Evolutionary conservation across 495 filamentous ascomycete genomes (phyloP).

Genomic region (Aspergillus coremiiformis): DNA sequence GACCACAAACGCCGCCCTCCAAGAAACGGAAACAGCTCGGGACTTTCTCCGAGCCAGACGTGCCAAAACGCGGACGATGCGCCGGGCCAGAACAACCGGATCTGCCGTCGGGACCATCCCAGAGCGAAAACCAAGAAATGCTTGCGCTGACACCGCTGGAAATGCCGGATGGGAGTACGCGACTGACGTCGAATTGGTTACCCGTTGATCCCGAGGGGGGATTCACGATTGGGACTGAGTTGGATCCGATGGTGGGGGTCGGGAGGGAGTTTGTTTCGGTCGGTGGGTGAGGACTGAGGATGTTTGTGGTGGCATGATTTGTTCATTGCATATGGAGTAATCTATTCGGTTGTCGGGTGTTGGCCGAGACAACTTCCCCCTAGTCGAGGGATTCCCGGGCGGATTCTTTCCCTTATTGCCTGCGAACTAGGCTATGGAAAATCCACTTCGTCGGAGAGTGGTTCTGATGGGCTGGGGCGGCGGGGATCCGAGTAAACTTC

Average conservation of each 20-base stretch:
- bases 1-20: conserved; percentile 1
- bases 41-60: neutral
- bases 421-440: too few relatives aligned
- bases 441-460: too few relatives aligned
- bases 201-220: conserved; percentile 32
- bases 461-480: too few relatives aligned
- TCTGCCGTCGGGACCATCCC: neutral
- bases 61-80: too few relatives aligned
- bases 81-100: too few relatives aligned
- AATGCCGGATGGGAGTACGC: conserved; percentile 34
- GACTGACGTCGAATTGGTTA: conserved; percentile 31
- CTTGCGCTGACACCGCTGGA: conserved; percentile 24
- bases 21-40: too few relatives aligned
- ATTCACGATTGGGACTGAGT: conserved; percentile 21
- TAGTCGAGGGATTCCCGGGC: neutral
- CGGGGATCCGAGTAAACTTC: too few relatives aligned
- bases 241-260: neutral
- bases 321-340: too few relatives aligned
- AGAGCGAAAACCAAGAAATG: neutral
- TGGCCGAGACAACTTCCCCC: neutral
- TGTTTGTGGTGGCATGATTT: neutral
- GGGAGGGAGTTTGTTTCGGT: neutral
- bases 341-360: neutral
- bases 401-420: neutral
- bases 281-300: neutral